Base-by-base conservation (phyloP, 176 grass and related monocot species). In the Lolium perenne region DNA sequence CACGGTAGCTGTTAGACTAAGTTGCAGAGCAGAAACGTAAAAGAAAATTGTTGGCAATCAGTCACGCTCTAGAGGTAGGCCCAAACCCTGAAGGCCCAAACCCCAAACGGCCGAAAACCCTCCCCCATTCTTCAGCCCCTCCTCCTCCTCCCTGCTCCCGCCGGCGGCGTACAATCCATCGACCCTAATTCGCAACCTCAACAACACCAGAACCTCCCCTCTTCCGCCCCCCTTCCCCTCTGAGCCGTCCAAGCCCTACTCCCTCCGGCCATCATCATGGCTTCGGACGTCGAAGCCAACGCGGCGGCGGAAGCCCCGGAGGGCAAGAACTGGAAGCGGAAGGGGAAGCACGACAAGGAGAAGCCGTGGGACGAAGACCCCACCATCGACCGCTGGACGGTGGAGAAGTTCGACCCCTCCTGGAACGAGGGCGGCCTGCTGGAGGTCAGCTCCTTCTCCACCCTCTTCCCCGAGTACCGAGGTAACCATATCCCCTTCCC, bases 281-380 rank as follows among this genome's bases (percentile, higher is more conserved):
- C 73, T 29, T 38, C 61, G 59, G 77, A 81, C 3, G 90, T 84
- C 59, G 92, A 91, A 55, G 57, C 76, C 10, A 92, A 54, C 50
- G 58, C 75, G 7, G 83, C 74, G n/a, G 68, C 14, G 13, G 73
- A 47, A 25, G 69, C 38, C 7, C 7, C 51, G 43, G 38, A 60
- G 48, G 78, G 57, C 38, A 84, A 49, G 76, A 80, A 83, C 2
- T 89, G 79, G 77, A 86, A 77, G 74, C 78, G 81, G 58, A 98
- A 98, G 92, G 97, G 94, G 46, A 95, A 98, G 88, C 97, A 98
- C 84, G 90, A 98, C 82, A 98, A 98, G 78, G 88, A 87, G 62
- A 98, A 95, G 79, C 97, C 97, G n/a, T 98, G 97, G 97, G 97
- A 98, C 61, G 88, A 98, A 1, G 91, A 95, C 80, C 96, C 92